Evolutionary conservation across 345 rosid genomes (phyloP).

Genomic region (Eucalyptus coolabah): DNA sequence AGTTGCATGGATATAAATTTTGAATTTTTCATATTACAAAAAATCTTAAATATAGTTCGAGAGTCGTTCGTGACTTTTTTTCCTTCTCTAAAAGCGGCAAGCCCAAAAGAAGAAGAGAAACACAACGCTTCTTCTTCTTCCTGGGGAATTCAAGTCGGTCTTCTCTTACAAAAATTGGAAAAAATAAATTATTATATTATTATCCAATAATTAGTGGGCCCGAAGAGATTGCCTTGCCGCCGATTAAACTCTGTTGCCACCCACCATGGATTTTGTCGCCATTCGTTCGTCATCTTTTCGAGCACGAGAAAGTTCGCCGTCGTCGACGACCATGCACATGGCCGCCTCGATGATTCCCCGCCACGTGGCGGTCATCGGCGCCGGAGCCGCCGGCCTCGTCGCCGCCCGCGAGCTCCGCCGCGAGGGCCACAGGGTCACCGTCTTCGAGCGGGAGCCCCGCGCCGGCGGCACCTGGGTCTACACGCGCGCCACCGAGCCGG

Average conservation of each 20-base stretch:
- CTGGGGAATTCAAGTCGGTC: not conserved
- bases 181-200: not conserved
- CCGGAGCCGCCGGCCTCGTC: constrained; percentile 77
- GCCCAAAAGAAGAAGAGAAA: not conserved
- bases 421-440: constrained; percentile 71
- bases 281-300: not conserved
- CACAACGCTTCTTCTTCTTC: not conserved
- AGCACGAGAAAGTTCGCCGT: not conserved
- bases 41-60: too few species aligned
- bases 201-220: not conserved
- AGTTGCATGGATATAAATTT: too few species aligned
- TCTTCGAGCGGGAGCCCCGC: constrained; percentile 53
- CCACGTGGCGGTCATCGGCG: constrained; percentile 80
- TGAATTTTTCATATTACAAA: too few species aligned
- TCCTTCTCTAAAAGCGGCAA: not conserved
- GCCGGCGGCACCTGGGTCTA: constrained; percentile 84
- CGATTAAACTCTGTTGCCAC: not conserved
- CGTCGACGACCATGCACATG: not conserved
- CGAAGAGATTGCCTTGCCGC: not conserved
- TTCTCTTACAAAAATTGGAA: not conserved
- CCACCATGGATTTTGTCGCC: not conserved
- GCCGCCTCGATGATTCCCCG: not conserved
- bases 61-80: not conserved
- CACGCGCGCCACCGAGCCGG: constrained; percentile 41
- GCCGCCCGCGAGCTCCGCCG: constrained; percentile 68